Evolutionary conservation across 2,329 filamentous ascomycete genomes (phyloP).

Genomic region (Ceratocystis variospora): DNA sequence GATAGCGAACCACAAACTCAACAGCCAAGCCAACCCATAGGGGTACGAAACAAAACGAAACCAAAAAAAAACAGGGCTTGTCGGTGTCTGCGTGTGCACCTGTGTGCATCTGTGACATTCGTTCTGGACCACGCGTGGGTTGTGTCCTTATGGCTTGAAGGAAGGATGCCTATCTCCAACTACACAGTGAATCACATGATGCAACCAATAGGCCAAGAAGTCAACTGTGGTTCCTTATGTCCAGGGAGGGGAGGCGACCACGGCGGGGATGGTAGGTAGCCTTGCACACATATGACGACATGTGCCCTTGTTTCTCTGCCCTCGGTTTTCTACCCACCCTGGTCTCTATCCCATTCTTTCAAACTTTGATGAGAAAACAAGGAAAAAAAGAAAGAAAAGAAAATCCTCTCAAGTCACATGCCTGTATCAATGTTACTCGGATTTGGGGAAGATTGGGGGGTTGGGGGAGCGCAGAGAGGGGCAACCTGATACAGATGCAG

Average conservation of each 20-base stretch:
- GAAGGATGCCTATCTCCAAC: neutral
- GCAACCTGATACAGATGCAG: no score
- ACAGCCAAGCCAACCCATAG: neutral
- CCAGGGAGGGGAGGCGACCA: no score
- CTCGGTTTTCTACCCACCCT: neutral
- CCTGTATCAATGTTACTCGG: neutral
- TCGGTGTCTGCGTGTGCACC: neutral
- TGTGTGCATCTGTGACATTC: neutral
- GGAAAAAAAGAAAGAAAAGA: neutral
- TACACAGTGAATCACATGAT: neutral
- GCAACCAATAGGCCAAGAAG: neutral
- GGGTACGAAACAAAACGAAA: neutral
- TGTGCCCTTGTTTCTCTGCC: no score
- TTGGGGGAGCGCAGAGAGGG: no score
- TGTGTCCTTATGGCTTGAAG: neutral
- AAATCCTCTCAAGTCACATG: slow-evolving; percentile 5
- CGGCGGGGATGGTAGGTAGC: neutral
- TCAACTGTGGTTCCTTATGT: no score
- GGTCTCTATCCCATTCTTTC: neutral
- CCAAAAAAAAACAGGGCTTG: neutral
- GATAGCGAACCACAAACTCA: neutral
- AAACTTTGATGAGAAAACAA: neutral
- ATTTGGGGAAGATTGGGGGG: neutral
- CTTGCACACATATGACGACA: neutral
- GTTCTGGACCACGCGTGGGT: neutral